Conservation (phyloP, 768 basidiomycete species). For the Inosperma sp. region DNA sequence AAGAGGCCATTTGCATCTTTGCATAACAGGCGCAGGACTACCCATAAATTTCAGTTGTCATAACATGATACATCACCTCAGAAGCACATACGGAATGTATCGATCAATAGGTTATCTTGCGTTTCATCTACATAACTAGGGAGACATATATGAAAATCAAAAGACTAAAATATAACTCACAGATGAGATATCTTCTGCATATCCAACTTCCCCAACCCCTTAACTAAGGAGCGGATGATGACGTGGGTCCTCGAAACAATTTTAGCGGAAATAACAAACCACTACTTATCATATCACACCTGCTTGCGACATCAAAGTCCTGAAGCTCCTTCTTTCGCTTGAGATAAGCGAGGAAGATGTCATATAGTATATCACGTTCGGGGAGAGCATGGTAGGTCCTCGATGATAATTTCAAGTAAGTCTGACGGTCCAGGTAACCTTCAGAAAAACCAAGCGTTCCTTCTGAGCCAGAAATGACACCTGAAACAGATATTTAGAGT, state of each 20-base stretch:
- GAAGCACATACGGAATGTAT: conserved; percentile 45
- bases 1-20: conserved; percentile 62
- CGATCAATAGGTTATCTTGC: conserved; percentile 67
- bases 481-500: conserved; percentile 27
- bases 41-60: neutral
- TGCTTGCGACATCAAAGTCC: conserved; percentile 57
- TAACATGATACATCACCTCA: neutral
- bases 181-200: conserved; percentile 54
- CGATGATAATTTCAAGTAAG: conserved; percentile 46
- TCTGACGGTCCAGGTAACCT: conserved; percentile 38
- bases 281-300: conserved; percentile 31
- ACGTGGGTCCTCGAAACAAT: conserved; percentile 44
- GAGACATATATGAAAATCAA: neutral
- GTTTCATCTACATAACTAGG: conserved; percentile 68
- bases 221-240: conserved; percentile 36
- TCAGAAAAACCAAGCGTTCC: conserved; percentile 32
- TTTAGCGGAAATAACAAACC: neutral
- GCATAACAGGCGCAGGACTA: conserved; percentile 63
- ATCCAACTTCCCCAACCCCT: conserved; percentile 33
- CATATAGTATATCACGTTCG: conserved; percentile 44
- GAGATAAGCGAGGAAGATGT: conserved; percentile 49
- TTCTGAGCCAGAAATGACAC: conserved; percentile 70
- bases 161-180: conserved; percentile 33
- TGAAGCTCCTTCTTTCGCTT: conserved; percentile 38
- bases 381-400: conserved; percentile 55